A percentile compares a stretch with the other conserved stretches of the same genome.
Conservation (phyloP, 2,329 filamentous ascomycete genomes). For the Pseudogymnoascus sp. region DNA sequence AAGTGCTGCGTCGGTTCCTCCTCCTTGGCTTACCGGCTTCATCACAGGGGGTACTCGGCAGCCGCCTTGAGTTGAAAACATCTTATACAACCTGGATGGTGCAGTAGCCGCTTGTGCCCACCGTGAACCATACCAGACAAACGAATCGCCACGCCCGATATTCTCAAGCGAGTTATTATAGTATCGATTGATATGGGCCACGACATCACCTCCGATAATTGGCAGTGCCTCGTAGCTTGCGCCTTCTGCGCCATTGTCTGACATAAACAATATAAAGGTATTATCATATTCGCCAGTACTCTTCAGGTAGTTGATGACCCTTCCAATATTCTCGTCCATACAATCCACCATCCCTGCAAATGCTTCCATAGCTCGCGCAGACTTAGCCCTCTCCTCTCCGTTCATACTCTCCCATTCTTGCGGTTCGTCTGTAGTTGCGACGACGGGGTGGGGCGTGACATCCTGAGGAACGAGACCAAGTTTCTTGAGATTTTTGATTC, state of each 20-base stretch:
- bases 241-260: slow-evolving; percentile 55
- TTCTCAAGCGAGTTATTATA: slow-evolving; percentile 52
- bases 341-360: slow-evolving; percentile 57
- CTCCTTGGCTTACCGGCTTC: not conserved
- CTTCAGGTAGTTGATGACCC: slow-evolving; percentile 48
- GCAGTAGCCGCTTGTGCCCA: slow-evolving; percentile 49
- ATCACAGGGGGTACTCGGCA: not conserved
- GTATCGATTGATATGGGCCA: slow-evolving; percentile 47
- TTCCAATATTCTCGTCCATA: slow-evolving; percentile 53
- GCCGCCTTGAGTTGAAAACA: not conserved
- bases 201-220: slow-evolving; percentile 45
- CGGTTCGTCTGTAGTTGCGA: slow-evolving; percentile 36
- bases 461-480: slow-evolving; percentile 46
- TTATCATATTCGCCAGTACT: slow-evolving; percentile 52
- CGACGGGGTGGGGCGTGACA: slow-evolving; percentile 42
- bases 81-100: slow-evolving; percentile 33
- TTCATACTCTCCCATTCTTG: slow-evolving; percentile 41
- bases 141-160: slow-evolving; percentile 47
- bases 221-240: slow-evolving; percentile 51
- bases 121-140: slow-evolving; percentile 52
- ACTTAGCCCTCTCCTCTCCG: slow-evolving; percentile 38
- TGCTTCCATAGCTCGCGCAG: slow-evolving; percentile 49
- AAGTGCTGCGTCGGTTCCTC: not conserved
- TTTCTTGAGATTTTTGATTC: slow-evolving; percentile 47
- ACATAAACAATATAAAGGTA: slow-evolving; percentile 56